Evolutionary conservation across 1,284 basidiomycete species (phyloP), one percentile per base, ranked within the genome.

Genomic region (Inonotus obliquus): DNA sequence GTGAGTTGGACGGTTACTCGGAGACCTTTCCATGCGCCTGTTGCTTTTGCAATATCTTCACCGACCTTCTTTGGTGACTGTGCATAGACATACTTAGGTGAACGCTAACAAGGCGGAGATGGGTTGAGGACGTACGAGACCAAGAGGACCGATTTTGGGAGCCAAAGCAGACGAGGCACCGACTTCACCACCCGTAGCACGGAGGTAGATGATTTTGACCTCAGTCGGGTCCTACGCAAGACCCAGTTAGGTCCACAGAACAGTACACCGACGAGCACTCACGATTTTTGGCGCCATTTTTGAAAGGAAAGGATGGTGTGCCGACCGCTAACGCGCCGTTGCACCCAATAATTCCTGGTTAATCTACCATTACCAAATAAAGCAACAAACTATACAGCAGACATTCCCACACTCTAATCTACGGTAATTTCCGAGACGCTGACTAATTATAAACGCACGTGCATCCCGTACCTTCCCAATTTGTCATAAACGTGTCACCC

Each of bases 61-160:
- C 97, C 97, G 80, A 99, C 96, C 85, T 99, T 99, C 86, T 99
- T 99, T 74, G 97, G 96, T 64, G 97, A 98, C 96, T 98, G 69
- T 59, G 60, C 17, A 17, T 4, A 52, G 9, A 59, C 9, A 29
- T 60, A 59, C 52, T 48, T 38, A 32, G 41, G 56, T 51, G 66
- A 14, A 35, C 29, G 39, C 7, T 44, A 44, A 7, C 5, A 10
- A 32, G n/a, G 37, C 19, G 21, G 4, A 48, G 7, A 25, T 37
- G 10, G 27, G 1, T 4, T 25, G 54, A 19, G 53, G 48, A 81
- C 94, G 75, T 76, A 98, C 96, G 73, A 99, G 83, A 94, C 96
- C 96, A 72, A 99, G 89, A 81, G 97, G 97, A 87, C 97, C 97
- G 76, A 99, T 98, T 88, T 99, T 99, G 69, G 97, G 97, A 65